These are phyloP conservation scores for Graphilbum fragrans DNA, from an alignment of 2,329 filamentous ascomycete genomes.

Conservation along the genomic window DNA sequence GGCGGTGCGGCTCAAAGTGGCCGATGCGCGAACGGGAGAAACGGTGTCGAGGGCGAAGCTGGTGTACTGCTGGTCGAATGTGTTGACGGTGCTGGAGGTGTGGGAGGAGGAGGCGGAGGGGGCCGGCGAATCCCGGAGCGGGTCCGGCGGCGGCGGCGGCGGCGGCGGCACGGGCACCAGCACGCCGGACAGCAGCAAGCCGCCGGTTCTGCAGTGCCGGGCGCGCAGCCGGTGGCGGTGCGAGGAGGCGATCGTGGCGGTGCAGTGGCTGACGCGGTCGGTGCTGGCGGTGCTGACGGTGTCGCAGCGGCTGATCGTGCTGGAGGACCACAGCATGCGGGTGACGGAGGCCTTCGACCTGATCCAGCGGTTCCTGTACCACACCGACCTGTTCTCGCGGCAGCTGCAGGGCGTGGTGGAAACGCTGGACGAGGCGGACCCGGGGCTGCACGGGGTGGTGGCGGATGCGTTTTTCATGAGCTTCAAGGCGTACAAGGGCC, in stretches of 20 bases:
- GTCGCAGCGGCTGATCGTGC: slow-evolving; percentile 80
- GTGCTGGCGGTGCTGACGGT: slow-evolving; percentile 87
- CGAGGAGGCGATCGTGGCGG: slow-evolving; percentile 88
- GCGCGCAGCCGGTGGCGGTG: slow-evolving; percentile 82
- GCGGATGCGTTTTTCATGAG: slow-evolving; percentile 98
- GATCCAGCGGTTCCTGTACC: slow-evolving; percentile 83
- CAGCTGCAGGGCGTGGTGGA: slow-evolving; percentile 81
- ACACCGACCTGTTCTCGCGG: slow-evolving; percentile 77
- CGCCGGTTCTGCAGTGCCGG: slow-evolving; percentile 65
- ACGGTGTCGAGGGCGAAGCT: slow-evolving; percentile 73
- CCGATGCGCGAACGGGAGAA: slow-evolving; percentile 53
- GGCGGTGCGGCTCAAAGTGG: slow-evolving; percentile 77
- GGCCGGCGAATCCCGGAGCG: background rate
- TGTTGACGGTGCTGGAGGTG: slow-evolving; percentile 86
- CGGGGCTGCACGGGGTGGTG: slow-evolving; percentile 86
- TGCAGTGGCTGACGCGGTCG: slow-evolving; percentile 93
- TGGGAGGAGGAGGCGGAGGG: slow-evolving; percentile 52
- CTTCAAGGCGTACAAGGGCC: slow-evolving; percentile 87
- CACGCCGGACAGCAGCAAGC: slow-evolving; percentile 38
- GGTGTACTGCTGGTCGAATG: slow-evolving; percentile 96
- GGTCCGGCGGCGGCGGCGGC: background rate
- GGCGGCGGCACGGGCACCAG: too few relatives aligned
- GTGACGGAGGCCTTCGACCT: slow-evolving; percentile 94
- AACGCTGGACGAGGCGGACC: slow-evolving; percentile 74
- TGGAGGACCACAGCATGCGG: slow-evolving; percentile 73